Evolutionary conservation across 1,284 basidiomycete genomes (phyloP), one percentile per base, ranked within the genome.

Genomic region (Marasmius tenuissimus): DNA sequence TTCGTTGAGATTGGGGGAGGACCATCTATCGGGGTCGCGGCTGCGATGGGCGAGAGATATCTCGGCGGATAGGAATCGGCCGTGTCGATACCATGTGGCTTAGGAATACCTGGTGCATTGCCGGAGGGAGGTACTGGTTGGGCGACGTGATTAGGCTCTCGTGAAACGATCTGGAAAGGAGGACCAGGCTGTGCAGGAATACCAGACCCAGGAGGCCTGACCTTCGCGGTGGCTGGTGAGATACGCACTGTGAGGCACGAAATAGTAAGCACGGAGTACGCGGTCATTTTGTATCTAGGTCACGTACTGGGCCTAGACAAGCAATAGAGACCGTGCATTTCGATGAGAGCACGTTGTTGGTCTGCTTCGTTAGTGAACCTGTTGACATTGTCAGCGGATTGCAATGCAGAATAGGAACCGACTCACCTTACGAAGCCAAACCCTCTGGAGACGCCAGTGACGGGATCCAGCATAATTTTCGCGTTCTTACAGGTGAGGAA

Each of bases 401-500:
- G 54, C 55, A 61, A 47, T 66, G 39, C 58, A 33, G 33, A n/a
- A 14, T 14, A 27, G 14, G 18, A 18, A 49, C 11, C 37, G 37
- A 73, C 83, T 64, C 65, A 88, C 91, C 93, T 84, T 38, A 96
- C 93, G 70, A 96, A 96, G 33, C 93, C 93, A 73, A 95, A 96
- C 6, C 94, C 93, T 67, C 92, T 84, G 47, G 92, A 94, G n/a
- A 94, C 85, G 27, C 93, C 93, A 9, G 93, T 94, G 42, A 89
- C 85, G 9, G 93, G 92, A 74, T 96, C 94, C 51, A 93, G 78
- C 93, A 96, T 95, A 66, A 96, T 95, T 77, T 96, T 96, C 34
- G 94, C 94, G 71, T 92, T 95, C 78, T 93, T 94, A 75, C 93
- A 94, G 71, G 91, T 94, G 50, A 87, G 75, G 77, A 96, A 96